These are phyloP conservation scores for Apocynum venetum DNA, from an alignment of 257 asterid genomes.

Conservation along the genomic window DNA sequence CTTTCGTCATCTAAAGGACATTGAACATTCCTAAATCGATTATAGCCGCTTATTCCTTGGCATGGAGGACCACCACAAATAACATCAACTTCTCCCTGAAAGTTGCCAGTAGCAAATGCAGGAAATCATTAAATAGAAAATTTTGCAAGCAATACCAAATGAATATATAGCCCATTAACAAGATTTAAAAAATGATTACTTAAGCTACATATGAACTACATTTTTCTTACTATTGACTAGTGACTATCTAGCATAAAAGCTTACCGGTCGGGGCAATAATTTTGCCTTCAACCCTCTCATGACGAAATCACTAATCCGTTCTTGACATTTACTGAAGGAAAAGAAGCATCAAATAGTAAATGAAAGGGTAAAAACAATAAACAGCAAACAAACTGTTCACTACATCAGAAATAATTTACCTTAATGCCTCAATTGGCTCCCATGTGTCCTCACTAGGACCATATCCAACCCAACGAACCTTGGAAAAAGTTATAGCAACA, in stretches of 20 bases:
- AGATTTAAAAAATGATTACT: not conserved
- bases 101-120: not conserved
- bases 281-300: slow-evolving; percentile 38
- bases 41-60: slow-evolving; percentile 87
- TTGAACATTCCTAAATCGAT: slow-evolving; percentile 48
- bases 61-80: slow-evolving; percentile 95
- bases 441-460: slow-evolving; percentile 68
- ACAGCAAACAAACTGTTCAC: not conserved
- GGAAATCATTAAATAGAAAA: not conserved
- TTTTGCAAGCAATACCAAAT: not conserved
- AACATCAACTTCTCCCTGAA: slow-evolving; percentile 70
- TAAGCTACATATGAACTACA: not conserved
- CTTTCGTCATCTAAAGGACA: slow-evolving; percentile 54
- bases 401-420: slow-evolving; percentile 27
- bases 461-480: slow-evolving; percentile 84
- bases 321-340: slow-evolving; percentile 50
- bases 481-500: not conserved
- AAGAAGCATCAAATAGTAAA: not conserved
- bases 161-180: not conserved
- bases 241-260: slow-evolving; percentile 15
- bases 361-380: not conserved
- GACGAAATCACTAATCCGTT: slow-evolving; percentile 57
- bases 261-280: slow-evolving; percentile 76
- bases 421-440: slow-evolving; percentile 75
- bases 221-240: not conserved